Percentiles rank a stretch among this genome's conserved stretches.
Conservation (phyloP, 75 land plant genomes). For the Cryptomeria japonica region DNA sequence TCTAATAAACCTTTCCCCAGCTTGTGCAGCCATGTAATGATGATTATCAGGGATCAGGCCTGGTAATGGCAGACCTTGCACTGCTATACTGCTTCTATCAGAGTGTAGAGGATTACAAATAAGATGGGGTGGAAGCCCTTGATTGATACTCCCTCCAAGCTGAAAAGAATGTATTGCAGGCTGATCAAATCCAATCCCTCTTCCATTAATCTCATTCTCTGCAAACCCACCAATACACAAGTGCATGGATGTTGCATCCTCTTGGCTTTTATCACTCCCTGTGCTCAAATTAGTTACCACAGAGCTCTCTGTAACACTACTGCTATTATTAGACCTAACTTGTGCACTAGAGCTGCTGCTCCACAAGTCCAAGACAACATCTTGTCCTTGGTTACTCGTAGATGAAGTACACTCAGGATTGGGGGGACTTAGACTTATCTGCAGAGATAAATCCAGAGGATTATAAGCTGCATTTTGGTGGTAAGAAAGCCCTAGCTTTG, state of each 20-base stretch:
- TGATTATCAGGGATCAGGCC: not conserved
- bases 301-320: slow-evolving; percentile 2
- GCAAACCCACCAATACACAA: not conserved
- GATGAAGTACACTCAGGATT: not conserved
- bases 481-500: not conserved
- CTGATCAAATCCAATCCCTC: not conserved
- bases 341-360: not conserved
- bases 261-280: slow-evolving; percentile 10
- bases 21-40: not conserved
- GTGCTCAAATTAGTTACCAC: slow-evolving; percentile 11
- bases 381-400: not conserved
- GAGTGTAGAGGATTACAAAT: not conserved
- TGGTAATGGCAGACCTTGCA: not conserved
- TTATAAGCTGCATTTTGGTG: slow-evolving; percentile 2
- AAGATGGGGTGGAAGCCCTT: not conserved
- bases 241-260: slow-evolving; percentile 7
- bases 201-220: slow-evolving; percentile 2
- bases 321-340: not conserved
- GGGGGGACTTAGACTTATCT: slow-evolving; percentile 10
- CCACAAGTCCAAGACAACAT: slow-evolving; percentile 3
- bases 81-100: not conserved
- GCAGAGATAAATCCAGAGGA: slow-evolving; percentile 12
- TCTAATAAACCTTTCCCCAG: not conserved
- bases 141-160: not conserved
- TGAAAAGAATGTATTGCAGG: not conserved